Evolutionary conservation across 345 rosid species (phyloP).

Genomic region (Salix arbutifolia): DNA sequence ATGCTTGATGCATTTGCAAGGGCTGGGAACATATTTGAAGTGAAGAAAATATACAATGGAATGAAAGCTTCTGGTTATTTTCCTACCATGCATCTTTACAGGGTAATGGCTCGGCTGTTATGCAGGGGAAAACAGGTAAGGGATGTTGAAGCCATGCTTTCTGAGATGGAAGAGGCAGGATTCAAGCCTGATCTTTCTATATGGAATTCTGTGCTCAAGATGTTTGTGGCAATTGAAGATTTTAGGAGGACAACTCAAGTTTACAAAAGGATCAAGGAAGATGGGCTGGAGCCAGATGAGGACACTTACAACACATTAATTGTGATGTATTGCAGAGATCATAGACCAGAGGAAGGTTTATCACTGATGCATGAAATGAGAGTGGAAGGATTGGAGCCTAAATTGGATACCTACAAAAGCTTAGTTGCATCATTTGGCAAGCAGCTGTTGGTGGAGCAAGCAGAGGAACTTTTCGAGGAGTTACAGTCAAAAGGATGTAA

Average conservation of each 20-base stretch:
- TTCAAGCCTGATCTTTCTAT: constrained; percentile 79
- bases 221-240: constrained; percentile 71
- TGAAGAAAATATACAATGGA: constrained; percentile 83
- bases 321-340: constrained; percentile 84
- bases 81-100: constrained; percentile 90
- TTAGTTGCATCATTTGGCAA: constrained; percentile 86
- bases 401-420: constrained; percentile 84
- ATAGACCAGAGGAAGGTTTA: constrained; percentile 79
- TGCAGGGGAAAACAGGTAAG: constrained; percentile 73
- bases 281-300: constrained; percentile 74
- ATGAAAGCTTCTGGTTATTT: constrained; percentile 95
- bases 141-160: constrained; percentile 85
- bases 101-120: constrained; percentile 67
- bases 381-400: constrained; percentile 62
- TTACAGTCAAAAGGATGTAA: constrained; percentile 58
- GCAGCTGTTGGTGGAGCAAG: constrained; percentile 60
- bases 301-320: constrained; percentile 78
- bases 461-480: constrained; percentile 75
- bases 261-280: constrained; percentile 64
- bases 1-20: constrained; percentile 86
- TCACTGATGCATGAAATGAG: constrained; percentile 77
- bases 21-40: constrained; percentile 80
- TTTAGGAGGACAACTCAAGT: constrained; percentile 64
- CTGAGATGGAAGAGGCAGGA: constrained; percentile 87
- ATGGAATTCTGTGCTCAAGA: constrained; percentile 84